Percentiles rank a stretch among this genome's conserved stretches.
Evolutionary conservation across 352 stramenopile species (phyloP).

Genomic region (Thraustochytrium striatum): DNA sequence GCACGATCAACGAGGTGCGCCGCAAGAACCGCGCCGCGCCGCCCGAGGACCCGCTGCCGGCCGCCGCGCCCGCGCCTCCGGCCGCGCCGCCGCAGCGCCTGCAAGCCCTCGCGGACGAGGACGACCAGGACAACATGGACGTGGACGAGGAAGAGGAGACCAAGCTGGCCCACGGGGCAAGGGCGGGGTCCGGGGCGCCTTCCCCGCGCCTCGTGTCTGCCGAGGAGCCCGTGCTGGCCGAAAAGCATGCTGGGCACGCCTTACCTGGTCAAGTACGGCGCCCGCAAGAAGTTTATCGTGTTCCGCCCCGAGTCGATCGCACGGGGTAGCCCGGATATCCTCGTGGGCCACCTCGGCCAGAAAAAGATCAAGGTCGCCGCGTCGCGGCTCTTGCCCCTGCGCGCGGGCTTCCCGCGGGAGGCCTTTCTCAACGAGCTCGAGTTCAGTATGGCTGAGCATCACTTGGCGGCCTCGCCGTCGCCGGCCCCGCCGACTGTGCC

Average conservation of each 20-base stretch:
- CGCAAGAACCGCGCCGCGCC: neutral
- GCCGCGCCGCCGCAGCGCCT: too few relatives aligned
- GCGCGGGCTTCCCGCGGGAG: neutral
- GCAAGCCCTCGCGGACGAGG: too few relatives aligned
- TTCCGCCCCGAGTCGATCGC: neutral
- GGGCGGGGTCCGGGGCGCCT: too few relatives aligned
- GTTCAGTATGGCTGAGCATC: neutral
- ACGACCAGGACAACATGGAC: too few relatives aligned
- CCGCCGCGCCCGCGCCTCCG: too few relatives aligned
- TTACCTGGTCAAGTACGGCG: slow-evolving; percentile 34
- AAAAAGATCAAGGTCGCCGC: neutral
- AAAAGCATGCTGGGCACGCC: neutral
- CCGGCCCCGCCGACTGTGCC: neutral
- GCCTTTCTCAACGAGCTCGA: slow-evolving; percentile 13
- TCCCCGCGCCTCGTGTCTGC: neutral
- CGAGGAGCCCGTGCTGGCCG: neutral
- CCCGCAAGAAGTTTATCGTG: slow-evolving; percentile 20
- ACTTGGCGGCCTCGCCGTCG: neutral
- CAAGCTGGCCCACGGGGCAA: too few relatives aligned
- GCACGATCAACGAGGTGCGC: neutral
- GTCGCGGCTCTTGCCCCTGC: neutral
- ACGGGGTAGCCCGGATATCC: neutral
- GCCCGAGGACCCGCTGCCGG: neutral
- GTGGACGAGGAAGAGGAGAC: too few relatives aligned
- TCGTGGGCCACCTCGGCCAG: neutral